These are phyloP conservation scores for Antarctomyces pellizariae DNA, from an alignment of 495 filamentous ascomycete genomes.

Conservation along the genomic window DNA sequence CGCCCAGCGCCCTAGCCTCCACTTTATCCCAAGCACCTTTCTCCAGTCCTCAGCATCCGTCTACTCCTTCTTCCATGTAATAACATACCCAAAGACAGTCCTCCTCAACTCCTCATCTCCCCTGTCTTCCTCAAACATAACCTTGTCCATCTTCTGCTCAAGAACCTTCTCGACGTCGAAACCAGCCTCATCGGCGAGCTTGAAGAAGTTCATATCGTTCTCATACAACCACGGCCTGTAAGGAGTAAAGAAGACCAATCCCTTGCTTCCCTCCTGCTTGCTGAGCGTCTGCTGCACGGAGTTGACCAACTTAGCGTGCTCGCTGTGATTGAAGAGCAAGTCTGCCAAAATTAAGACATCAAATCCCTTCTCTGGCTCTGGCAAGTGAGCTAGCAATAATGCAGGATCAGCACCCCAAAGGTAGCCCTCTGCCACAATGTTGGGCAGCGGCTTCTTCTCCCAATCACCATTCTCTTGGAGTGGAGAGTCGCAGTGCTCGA, in stretches of 20 bases:
- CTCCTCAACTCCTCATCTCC: conserved; percentile 54
- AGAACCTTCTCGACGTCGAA: conserved; percentile 55
- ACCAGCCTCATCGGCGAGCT: conserved; percentile 38
- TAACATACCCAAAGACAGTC: conserved; percentile 61
- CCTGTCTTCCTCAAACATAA: conserved; percentile 72
- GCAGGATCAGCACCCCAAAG: conserved; percentile 48
- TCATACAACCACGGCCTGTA: conserved; percentile 77
- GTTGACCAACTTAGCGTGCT: conserved; percentile 51
- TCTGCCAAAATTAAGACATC: conserved; percentile 72
- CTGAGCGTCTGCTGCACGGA: conserved; percentile 42
- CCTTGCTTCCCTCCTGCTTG: conserved; percentile 27
- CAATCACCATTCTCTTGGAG: conserved; percentile 4
- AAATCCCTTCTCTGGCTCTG: conserved; percentile 23
- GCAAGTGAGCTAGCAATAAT: conserved; percentile 26
- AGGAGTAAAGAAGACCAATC: conserved; percentile 78
- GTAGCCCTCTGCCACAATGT: conserved; percentile 35
- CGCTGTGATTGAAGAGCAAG: conserved; percentile 68
- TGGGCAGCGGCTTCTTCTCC: conserved; percentile 11
- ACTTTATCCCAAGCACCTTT: too few species aligned
- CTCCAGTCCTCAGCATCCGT: background rate
- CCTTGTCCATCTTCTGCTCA: conserved; percentile 56
- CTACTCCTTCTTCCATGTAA: conserved; percentile 24
- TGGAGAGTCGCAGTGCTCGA: conserved; percentile 20
- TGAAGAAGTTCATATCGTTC: conserved; percentile 71
- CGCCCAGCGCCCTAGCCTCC: too few species aligned